Conservation (phyloP, 148 eudicot genomes). For the Nyssa sinensis region DNA sequence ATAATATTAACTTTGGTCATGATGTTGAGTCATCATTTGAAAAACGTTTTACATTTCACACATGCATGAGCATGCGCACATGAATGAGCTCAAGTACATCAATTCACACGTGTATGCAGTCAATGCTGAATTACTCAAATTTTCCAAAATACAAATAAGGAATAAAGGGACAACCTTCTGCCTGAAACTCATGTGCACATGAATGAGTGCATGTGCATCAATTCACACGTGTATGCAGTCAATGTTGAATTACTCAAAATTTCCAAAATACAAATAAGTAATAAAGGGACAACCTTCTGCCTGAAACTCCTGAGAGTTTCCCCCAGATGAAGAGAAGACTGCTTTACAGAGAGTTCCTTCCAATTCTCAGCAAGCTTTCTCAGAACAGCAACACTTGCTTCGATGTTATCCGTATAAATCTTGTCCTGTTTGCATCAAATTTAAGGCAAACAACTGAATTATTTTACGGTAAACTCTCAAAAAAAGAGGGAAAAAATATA, state of each 20-base stretch:
- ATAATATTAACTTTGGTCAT: no score
- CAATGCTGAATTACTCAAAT: not conserved
- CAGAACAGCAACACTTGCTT: constrained; percentile 58
- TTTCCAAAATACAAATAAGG: not conserved
- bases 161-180: constrained; percentile 43
- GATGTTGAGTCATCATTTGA: no score
- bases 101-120: no score
- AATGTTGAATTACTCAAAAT: not conserved
- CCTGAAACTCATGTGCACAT: constrained; percentile 62
- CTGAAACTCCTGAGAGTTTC: constrained; percentile 62
- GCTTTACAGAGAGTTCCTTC: constrained; percentile 44
- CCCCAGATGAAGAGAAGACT: constrained; percentile 51
- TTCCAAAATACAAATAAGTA: not conserved
- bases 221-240: no score
- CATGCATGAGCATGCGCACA: no score
- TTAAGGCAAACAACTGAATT: constrained; percentile 6
- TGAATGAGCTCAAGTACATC: no score
- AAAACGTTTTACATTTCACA: no score
- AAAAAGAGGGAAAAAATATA: not conserved
- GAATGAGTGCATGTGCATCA: no score
- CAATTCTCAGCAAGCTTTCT: constrained; percentile 56
- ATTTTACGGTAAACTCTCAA: not conserved
- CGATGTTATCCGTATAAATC: constrained; percentile 56
- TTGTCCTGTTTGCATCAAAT: constrained; percentile 47
- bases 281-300: constrained; percentile 43